Percentiles rank a stretch among this genome's conserved stretches.
These are phyloP conservation scores for Bimuria novae-zelandiae DNA, from an alignment of 2,329 filamentous ascomycete species.

Conservation along the genomic window DNA sequence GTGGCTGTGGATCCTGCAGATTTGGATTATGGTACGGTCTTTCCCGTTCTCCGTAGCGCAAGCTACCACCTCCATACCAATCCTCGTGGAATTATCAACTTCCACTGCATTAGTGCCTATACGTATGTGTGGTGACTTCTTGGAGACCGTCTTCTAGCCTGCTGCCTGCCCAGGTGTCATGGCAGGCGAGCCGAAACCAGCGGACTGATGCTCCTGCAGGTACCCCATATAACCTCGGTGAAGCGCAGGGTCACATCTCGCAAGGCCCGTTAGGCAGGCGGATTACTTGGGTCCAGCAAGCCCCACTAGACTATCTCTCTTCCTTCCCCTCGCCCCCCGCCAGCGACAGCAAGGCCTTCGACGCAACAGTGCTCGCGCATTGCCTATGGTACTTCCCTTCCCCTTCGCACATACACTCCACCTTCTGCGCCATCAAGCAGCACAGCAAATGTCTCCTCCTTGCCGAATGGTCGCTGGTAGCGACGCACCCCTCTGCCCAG, in stretches of 20 bases:
- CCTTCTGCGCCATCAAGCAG: slow-evolving; percentile 46
- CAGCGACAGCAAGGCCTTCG: slow-evolving; percentile 38
- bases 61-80: too few species aligned
- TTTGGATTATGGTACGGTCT: slow-evolving; percentile 51
- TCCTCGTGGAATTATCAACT: too few species aligned
- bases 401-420: slow-evolving; percentile 39
- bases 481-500: slow-evolving; percentile 45
- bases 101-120: too few species aligned
- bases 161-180: too few species aligned
- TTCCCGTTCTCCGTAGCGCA: slow-evolving; percentile 1
- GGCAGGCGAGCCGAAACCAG: too few species aligned
- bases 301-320: slow-evolving; percentile 33
- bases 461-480: slow-evolving; percentile 54
- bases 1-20: slow-evolving; percentile 60
- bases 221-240: slow-evolving; percentile 53
- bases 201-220: slow-evolving; percentile 7
- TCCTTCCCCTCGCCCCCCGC: slow-evolving; percentile 8
- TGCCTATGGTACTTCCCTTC: slow-evolving; percentile 60
- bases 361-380: slow-evolving; percentile 56
- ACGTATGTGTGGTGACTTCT: too few species aligned
- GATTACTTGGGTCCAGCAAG: slow-evolving; percentile 51
- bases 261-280: slow-evolving; percentile 46
- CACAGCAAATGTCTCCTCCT: slow-evolving; percentile 46
- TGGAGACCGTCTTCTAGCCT: too few species aligned
- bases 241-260: slow-evolving; percentile 55